phyloP scores from a whole-genome alignment of 164 flowering plant species.

The Macadamia tetraphylla region DNA sequence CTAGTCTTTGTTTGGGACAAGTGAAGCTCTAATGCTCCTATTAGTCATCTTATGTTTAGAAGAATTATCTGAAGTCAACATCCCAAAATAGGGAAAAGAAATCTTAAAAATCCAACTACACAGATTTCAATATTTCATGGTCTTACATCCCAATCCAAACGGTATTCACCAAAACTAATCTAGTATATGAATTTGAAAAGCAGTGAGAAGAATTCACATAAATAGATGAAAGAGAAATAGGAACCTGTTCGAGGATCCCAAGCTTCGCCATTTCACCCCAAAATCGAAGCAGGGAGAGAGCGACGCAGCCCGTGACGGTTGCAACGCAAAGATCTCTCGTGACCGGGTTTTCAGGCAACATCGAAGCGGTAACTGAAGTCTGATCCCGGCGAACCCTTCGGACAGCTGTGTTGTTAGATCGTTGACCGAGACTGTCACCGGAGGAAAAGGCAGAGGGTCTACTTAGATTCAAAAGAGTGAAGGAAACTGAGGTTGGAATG shows the following conservation, averaged over 20 bases:
- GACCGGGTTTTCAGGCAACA: constrained; percentile 31
- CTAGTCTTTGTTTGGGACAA: no score
- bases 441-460: no score
- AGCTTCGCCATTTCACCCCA: constrained; percentile 65
- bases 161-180: no score
- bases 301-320: constrained; percentile 32
- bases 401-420: no score
- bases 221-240: background rate
- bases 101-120: background rate
- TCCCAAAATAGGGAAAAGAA: background rate
- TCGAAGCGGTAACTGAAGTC: constrained; percentile 10
- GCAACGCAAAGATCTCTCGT: constrained; percentile 38
- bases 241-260: constrained; percentile 59
- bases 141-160: no score
- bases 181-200: no score
- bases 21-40: no score
- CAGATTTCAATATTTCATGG: background rate
- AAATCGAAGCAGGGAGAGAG: constrained; percentile 42
- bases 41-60: background rate
- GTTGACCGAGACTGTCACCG: no score
- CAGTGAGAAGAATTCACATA: background rate
- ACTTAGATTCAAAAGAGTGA: no score
- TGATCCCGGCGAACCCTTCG: constrained; percentile 14
- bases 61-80: background rate
- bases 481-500: no score